A percentile compares a stretch with the other conserved stretches of the same genome.
Evolutionary conservation across 2,329 filamentous ascomycete genomes (phyloP).

Genomic region (Penicillium brasilianum): DNA sequence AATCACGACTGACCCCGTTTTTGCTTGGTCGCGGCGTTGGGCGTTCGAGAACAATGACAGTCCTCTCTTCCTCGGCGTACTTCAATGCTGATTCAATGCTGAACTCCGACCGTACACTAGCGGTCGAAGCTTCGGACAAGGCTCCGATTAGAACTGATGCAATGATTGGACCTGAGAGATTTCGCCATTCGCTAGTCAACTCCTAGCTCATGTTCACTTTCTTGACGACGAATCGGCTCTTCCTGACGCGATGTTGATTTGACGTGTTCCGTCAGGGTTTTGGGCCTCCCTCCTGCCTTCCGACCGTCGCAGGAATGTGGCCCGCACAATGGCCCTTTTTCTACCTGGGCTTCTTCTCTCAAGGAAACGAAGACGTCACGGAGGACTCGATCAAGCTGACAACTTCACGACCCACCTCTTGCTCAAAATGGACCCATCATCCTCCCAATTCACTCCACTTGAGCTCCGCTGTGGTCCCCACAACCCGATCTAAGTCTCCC

Average conservation of each 20-base stretch:
- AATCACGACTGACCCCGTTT: background rate
- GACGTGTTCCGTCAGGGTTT: background rate
- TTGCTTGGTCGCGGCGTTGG: background rate
- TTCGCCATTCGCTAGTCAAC: background rate
- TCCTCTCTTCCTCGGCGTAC: background rate
- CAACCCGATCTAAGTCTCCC: background rate
- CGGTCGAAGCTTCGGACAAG: background rate
- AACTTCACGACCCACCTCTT: background rate
- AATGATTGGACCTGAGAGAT: background rate
- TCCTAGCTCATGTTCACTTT: background rate
- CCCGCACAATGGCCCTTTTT: background rate
- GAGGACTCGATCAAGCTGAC: background rate
- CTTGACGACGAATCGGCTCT: background rate
- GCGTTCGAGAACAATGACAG: background rate
- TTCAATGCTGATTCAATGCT: background rate
- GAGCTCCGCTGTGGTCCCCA: background rate
- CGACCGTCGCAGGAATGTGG: background rate
- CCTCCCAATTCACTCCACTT: background rate
- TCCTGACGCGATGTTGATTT: too few relatives aligned
- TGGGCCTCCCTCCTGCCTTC: background rate
- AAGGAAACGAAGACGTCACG: background rate
- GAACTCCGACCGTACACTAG: background rate
- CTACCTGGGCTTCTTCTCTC: background rate
- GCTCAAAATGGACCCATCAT: background rate
- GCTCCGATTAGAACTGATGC: background rate